Conservation (phyloP, 176 grass and related monocot species). For the Ensete glaucum region DNA sequence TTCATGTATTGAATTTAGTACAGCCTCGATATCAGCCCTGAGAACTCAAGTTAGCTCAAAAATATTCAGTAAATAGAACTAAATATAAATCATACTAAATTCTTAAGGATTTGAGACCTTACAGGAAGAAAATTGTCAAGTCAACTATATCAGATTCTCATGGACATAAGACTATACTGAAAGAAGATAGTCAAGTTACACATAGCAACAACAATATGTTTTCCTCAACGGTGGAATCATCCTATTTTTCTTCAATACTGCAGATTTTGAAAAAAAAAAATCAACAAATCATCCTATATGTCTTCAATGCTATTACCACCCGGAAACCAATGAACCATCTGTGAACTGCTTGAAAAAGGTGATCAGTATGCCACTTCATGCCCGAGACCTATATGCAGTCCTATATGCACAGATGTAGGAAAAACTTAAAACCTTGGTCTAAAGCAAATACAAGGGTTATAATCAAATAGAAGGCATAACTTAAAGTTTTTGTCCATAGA, state of each 20-base stretch:
- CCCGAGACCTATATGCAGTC: too few relatives aligned
- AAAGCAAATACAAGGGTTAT: too few relatives aligned
- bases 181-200: neutral
- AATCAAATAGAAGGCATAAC: too few relatives aligned
- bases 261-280: neutral
- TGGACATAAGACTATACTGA: neutral
- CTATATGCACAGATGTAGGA: too few relatives aligned
- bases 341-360: too few relatives aligned
- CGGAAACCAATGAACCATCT: too few relatives aligned
- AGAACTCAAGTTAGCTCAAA: neutral
- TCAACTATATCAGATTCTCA: neutral
- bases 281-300: neutral
- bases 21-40: conserved; percentile 77
- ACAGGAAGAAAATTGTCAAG: neutral
- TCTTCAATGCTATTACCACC: too few relatives aligned
- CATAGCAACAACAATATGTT: neutral
- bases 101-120: neutral
- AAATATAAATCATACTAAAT: neutral
- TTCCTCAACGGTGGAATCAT: neutral
- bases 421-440: too few relatives aligned
- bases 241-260: neutral
- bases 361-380: too few relatives aligned
- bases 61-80: neutral
- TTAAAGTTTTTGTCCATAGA: too few relatives aligned
- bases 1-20: conserved; percentile 62